phyloP scores from a whole-genome alignment of 257 asterid species.

The Petunia axillaris region DNA sequence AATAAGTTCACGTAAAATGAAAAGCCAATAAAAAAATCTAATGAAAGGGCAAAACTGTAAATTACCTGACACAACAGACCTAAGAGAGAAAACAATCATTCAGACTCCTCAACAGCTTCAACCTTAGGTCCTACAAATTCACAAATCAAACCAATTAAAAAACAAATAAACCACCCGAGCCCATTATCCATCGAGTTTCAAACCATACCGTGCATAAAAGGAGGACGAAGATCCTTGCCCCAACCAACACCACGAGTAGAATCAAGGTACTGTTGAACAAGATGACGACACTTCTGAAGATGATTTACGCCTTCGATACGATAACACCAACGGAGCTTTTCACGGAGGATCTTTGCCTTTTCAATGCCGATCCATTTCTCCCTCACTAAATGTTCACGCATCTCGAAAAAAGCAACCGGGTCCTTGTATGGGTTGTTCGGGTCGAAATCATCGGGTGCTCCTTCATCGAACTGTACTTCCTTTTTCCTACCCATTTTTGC shows the following conservation, averaged over 20 bases:
- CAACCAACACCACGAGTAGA: conserved; percentile 95
- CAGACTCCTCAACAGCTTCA: conserved; percentile 21
- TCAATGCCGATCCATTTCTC: conserved; percentile 98
- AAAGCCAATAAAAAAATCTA: neutral
- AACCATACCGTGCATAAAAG: conserved; percentile 63
- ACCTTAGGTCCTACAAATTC: conserved; percentile 32
- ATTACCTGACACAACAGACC: conserved; percentile 7
- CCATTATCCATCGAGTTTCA: too few species aligned
- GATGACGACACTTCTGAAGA: conserved; percentile 95
- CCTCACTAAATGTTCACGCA: conserved; percentile 88
- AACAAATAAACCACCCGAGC: neutral
- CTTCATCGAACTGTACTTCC: conserved; percentile 78
- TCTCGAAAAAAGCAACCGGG: conserved; percentile 91
- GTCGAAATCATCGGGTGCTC: conserved; percentile 89
- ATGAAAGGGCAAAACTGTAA: neutral
- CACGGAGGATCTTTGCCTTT: conserved; percentile 90
- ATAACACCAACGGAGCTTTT: conserved; percentile 91
- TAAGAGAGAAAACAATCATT: neutral
- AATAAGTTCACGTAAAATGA: neutral
- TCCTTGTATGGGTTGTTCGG: conserved; percentile 87
- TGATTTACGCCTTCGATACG: conserved; percentile 88
- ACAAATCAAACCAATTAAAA: neutral
- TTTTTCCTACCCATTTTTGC: conserved; percentile 80
- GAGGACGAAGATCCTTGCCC: conserved; percentile 96
- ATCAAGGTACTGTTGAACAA: conserved; percentile 84